These are phyloP conservation scores for Globisporangium cystogenes DNA, from an alignment of 352 stramenopile genomes.

Conservation along the genomic window DNA sequence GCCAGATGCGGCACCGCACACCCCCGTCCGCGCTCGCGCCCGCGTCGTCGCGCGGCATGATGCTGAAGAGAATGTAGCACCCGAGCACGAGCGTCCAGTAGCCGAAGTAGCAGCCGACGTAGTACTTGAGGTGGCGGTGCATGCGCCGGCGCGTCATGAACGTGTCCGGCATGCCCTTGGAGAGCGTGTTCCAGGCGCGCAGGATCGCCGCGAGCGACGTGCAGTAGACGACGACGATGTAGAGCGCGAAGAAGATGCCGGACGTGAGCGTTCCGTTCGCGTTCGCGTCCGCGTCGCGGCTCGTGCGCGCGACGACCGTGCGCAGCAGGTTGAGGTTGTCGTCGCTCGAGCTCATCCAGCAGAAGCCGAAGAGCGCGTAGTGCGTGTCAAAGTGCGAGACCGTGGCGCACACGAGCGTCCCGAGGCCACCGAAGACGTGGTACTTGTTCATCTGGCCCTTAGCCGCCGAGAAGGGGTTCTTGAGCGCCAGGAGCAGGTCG, in stretches of 20 bases:
- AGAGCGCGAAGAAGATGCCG: constrained; percentile 76
- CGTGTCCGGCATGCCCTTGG: constrained; percentile 68
- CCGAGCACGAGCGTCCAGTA: constrained; percentile 79
- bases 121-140: constrained; percentile 82
- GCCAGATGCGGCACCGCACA: constrained; percentile 62
- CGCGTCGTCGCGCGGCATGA: constrained; percentile 33
- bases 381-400: constrained; percentile 72
- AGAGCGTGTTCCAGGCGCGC: constrained; percentile 74
- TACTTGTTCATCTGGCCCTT: constrained; percentile 81
- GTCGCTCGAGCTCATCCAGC: constrained; percentile 61
- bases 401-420: constrained; percentile 61
- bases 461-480: constrained; percentile 82
- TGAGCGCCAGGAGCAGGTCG: constrained; percentile 72
- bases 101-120: constrained; percentile 83
- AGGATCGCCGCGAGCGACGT: constrained; percentile 72
- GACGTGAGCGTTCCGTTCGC: constrained; percentile 41
- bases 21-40: constrained; percentile 16
- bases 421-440: constrained; percentile 63
- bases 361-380: constrained; percentile 79
- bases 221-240: constrained; percentile 79
- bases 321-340: constrained; percentile 25
- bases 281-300: constrained; percentile 6
- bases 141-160: constrained; percentile 73
- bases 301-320: neutral
- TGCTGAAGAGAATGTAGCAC: constrained; percentile 61